Evolutionary conservation across 495 filamentous ascomycete genomes (phyloP).

Genomic region (Extremus antarcticus): DNA sequence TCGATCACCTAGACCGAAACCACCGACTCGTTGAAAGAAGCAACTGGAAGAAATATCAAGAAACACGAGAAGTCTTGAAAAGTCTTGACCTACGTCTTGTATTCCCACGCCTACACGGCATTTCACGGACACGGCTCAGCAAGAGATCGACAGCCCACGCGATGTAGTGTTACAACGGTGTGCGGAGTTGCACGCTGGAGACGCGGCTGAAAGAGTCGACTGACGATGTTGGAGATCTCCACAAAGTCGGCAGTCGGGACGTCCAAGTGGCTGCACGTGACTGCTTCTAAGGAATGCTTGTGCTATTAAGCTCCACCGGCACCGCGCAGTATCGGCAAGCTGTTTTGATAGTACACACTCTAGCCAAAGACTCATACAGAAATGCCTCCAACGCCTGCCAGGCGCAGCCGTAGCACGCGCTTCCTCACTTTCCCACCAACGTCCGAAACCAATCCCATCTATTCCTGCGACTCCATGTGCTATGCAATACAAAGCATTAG

Average conservation of each 20-base stretch:
- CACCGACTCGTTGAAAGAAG: too few relatives aligned
- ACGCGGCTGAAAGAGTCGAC: too few relatives aligned
- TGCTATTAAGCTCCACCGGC: too few relatives aligned
- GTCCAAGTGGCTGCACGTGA: too few relatives aligned
- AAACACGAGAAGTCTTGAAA: background rate
- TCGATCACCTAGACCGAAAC: too few relatives aligned
- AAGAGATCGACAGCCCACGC: background rate
- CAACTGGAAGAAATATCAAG: background rate
- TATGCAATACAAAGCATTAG: background rate
- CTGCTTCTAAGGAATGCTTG: too few relatives aligned
- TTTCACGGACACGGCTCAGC: background rate
- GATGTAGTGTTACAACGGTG: too few relatives aligned
- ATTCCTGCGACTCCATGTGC: background rate
- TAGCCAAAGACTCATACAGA: background rate
- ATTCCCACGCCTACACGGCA: background rate
- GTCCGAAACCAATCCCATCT: background rate
- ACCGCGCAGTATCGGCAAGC: too few relatives aligned
- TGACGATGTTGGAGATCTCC: too few relatives aligned
- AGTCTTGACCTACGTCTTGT: background rate
- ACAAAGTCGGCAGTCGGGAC: too few relatives aligned
- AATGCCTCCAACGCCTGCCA: background rate
- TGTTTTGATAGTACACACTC: background rate
- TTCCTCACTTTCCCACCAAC: background rate
- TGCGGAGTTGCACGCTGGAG: too few relatives aligned
- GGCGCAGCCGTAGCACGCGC: background rate